Evolutionary conservation across 2,329 filamentous ascomycete genomes (phyloP), one percentile per base, ranked within the genome.

Genomic region (Scedosporium aurantiacum): DNA sequence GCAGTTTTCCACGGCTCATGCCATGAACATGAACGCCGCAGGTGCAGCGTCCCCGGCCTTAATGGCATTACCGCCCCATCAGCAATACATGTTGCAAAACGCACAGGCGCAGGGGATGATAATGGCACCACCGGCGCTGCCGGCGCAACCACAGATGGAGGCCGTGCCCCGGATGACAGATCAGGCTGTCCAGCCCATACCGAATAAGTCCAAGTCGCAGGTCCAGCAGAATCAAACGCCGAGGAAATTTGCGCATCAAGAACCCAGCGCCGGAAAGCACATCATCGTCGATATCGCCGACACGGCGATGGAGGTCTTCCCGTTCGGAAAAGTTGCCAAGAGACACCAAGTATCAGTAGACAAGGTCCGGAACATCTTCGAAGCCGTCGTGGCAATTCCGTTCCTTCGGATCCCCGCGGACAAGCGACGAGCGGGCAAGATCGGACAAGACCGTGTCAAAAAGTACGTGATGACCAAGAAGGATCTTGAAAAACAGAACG

Each of bases 201-300:
- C 50, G 25, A 28, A 6, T 23, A 55, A 55, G 23, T 6, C 50
- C 5, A 23, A 55, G 50, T 10, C 21, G 18, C 50, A 18, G 16
- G 27, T 6, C 21, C 54, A 57, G 16, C 54, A 32, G 54, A 32
- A 2, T 4, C 54, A 57, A 37, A 5, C 47, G 3, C 23, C 47
- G 28, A 50, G 32, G 32, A 60, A 21, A 40, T 55, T 60, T 23
- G 18, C 47, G 18, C 58, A 60, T 25, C 58, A 55, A 25, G 58
- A 55, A 6, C 40, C 45, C 14, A 52, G 25, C 32, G 43, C 45
- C 50, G 71, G 70, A 27, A 76, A 74, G 61, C 72, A 70, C 43
- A 72, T 79, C 25, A 75, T 79, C 43, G 75, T 79, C 25, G 78
- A 81, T 66, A 74, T 81, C 23, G 77, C 78, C 3, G 75, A 80